phyloP scores from a whole-genome alignment of 495 filamentous ascomycete genomes.

The Penicillium goetzii region DNA sequence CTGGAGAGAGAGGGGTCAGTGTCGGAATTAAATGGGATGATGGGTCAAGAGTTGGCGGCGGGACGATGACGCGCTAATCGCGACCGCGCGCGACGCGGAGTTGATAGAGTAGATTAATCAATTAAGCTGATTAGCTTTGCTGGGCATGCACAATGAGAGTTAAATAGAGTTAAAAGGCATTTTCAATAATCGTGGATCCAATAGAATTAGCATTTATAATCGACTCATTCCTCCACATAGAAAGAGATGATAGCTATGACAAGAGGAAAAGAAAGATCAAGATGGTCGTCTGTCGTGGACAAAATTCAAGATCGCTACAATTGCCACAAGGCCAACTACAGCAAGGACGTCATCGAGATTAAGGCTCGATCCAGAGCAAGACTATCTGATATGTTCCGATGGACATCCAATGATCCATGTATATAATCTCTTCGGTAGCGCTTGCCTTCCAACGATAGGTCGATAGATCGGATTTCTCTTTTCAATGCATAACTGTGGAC shows the following conservation, averaged over 20 bases:
- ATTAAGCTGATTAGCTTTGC: not conserved
- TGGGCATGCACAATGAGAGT: not conserved
- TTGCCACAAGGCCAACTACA: not conserved
- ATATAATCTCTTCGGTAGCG: too few species aligned
- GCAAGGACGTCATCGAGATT: not conserved
- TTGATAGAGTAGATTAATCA: not conserved
- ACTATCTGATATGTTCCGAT: not conserved
- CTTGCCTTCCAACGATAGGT: too few species aligned
- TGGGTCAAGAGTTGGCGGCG: constrained; percentile 11
- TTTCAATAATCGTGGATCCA: not conserved
- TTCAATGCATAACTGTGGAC: too few species aligned
- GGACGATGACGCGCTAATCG: constrained; percentile 25
- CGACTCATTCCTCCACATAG: too few species aligned
- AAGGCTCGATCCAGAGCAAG: not conserved
- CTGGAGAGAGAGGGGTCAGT: not conserved
- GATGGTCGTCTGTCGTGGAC: not conserved
- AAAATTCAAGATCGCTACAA: not conserved
- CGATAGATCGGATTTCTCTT: too few species aligned
- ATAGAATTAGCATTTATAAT: not conserved
- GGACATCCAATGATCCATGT: too few species aligned
- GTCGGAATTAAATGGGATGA: not conserved
- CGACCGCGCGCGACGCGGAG: constrained; percentile 20
- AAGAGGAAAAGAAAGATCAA: not conserved
- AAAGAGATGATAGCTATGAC: not conserved
- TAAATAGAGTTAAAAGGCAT: not conserved